Evolutionary conservation across 2,329 filamentous ascomycete species (phyloP).

Genomic region (Geosmithia morbida): DNA sequence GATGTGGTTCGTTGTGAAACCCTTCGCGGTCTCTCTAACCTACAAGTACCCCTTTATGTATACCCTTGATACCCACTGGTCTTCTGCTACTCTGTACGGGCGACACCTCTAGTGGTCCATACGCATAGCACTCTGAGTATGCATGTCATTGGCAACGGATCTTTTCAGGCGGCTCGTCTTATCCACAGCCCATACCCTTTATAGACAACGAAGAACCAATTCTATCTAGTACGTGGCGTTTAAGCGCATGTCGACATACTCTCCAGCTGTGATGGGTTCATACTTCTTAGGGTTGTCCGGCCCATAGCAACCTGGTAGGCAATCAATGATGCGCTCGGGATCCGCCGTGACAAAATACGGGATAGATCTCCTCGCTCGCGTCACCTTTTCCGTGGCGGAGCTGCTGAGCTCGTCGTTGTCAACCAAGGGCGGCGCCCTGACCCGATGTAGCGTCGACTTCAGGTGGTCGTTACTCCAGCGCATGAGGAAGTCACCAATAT

Average conservation of each 20-base stretch:
- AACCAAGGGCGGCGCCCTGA: constrained; percentile 11
- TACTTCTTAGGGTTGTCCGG: not conserved
- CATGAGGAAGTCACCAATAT: constrained; percentile 23
- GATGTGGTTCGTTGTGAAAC: not conserved
- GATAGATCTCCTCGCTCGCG: constrained; percentile 9
- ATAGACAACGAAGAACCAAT: too few relatives aligned
- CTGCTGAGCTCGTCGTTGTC: not conserved
- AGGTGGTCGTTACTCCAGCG: constrained; percentile 20
- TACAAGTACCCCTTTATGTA: not conserved
- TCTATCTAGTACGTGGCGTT: constrained; percentile 1
- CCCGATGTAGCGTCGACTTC: constrained; percentile 15
- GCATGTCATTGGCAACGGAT: too few relatives aligned
- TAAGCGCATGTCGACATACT: not conserved
- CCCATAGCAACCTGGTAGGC: not conserved
- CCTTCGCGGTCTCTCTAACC: not conserved
- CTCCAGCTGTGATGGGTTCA: not conserved
- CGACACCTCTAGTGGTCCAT: too few relatives aligned
- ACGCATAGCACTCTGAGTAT: too few relatives aligned
- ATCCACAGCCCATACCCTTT: not conserved
- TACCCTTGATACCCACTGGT: not conserved
- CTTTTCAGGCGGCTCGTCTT: too few relatives aligned
- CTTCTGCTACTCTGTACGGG: too few relatives aligned
- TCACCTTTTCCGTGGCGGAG: constrained; percentile 8
- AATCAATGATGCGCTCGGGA: not conserved
- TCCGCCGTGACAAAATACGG: constrained; percentile 10